Percentiles rank a stretch among this genome's conserved stretches.
Evolutionary conservation across 2,329 filamentous ascomycete species (phyloP).

Genomic region (Fonsecaea erecta): DNA sequence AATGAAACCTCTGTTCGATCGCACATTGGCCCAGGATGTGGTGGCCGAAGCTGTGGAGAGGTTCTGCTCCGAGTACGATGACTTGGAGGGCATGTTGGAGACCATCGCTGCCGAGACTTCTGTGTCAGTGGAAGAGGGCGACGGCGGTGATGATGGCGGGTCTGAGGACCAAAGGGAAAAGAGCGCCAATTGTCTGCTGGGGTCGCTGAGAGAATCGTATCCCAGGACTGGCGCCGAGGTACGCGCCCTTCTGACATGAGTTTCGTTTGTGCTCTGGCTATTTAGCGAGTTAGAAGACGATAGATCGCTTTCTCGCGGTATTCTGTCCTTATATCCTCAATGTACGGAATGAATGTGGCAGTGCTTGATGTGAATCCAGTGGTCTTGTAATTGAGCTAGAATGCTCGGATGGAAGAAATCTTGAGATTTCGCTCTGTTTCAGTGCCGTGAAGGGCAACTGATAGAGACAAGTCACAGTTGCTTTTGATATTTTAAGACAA

Average conservation of each 20-base stretch:
- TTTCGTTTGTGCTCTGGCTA: not conserved
- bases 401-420: not conserved
- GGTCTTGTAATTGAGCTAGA: not conserved
- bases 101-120: slow-evolving; percentile 44
- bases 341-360: not conserved
- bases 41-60: slow-evolving; percentile 80
- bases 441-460: not conserved
- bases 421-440: not conserved
- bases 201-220: slow-evolving; percentile 60
- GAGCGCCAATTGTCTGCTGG: slow-evolving; percentile 11
- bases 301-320: not conserved
- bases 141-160: slow-evolving; percentile 34
- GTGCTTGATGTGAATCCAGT: not conserved
- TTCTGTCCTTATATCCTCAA: not conserved
- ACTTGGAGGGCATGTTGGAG: slow-evolving; percentile 64
- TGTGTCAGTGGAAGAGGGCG: slow-evolving; percentile 41
- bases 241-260: slow-evolving; percentile 61
- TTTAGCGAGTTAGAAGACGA: not conserved
- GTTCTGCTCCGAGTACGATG: slow-evolving; percentile 85
- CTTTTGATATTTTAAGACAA: not conserved
- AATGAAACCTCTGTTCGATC: slow-evolving; percentile 73
- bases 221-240: slow-evolving; percentile 69
- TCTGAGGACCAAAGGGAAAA: slow-evolving; percentile 27
- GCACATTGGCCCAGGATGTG: slow-evolving; percentile 71
- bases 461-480: not conserved